A percentile compares a stretch with the other conserved stretches of the same genome.
Evolutionary conservation across 495 filamentous ascomycete species (phyloP).

Genomic region (Aspergillus nidulans): DNA sequence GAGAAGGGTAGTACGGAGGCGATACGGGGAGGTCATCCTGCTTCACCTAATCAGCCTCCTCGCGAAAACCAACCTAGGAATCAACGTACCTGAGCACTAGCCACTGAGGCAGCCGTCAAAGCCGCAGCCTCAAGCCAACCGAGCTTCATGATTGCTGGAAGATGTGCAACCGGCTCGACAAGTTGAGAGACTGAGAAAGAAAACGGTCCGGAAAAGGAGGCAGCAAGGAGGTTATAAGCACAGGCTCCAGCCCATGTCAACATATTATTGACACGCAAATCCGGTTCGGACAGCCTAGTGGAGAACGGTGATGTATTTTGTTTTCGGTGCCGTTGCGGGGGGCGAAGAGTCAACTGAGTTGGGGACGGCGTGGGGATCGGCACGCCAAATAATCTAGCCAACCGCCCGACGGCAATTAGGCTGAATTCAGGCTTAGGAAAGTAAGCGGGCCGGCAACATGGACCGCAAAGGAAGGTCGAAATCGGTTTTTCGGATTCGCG

Average conservation of each 20-base stretch:
- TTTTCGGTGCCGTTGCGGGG: background rate
- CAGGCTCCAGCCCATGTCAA: constrained; percentile 3
- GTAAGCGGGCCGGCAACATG: background rate
- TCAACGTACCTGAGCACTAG: constrained; percentile 29
- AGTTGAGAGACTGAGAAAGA: background rate
- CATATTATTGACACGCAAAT: constrained; percentile 2
- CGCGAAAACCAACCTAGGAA: background rate
- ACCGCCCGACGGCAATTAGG: background rate
- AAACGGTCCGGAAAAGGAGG: background rate
- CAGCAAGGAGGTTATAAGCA: constrained; percentile 10
- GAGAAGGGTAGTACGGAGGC: constrained; percentile 76
- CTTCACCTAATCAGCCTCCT: background rate
- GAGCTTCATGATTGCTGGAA: constrained; percentile 34
- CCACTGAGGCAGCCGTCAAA: constrained; percentile 34
- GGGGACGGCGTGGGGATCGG: background rate
- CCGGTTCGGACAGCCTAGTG: background rate
- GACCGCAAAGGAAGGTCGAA: background rate
- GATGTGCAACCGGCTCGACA: constrained; percentile 1
- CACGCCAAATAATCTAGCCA: background rate
- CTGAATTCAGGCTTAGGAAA: background rate
- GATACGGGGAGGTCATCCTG: constrained; percentile 36
- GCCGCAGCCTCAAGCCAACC: constrained; percentile 33
- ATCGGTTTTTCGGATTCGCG: background rate
- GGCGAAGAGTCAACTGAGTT: background rate
- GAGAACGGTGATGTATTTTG: constrained; percentile 10